A percentile compares a stretch with the other conserved stretches of the same genome.
Conservation (phyloP, 257 asterid genomes). For the Leonotis leonurus region DNA sequence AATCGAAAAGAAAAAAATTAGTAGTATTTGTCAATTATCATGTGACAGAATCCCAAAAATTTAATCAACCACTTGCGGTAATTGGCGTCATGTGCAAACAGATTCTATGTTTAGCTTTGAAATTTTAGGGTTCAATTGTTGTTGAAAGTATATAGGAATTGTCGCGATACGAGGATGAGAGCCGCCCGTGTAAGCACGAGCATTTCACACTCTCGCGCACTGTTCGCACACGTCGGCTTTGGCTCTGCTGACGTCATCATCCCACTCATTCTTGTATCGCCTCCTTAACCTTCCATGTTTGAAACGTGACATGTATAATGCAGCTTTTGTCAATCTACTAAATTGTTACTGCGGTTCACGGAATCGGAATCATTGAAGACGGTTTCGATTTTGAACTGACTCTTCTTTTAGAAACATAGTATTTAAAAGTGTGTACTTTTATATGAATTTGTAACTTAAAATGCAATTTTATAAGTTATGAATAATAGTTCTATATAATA, state of each 20-base stretch:
- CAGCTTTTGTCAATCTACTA: too few species aligned
- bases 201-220: slow-evolving; percentile 16
- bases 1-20: neutral
- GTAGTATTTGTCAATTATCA: neutral
- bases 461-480: too few species aligned
- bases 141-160: neutral
- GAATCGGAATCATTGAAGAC: too few species aligned
- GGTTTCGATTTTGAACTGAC: too few species aligned
- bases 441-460: too few species aligned
- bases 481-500: too few species aligned
- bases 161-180: slow-evolving; percentile 11
- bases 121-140: neutral
- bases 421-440: too few species aligned
- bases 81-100: neutral
- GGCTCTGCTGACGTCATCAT: neutral
- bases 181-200: slow-evolving; percentile 19
- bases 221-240: neutral
- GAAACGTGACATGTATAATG: too few species aligned
- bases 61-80: neutral
- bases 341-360: too few species aligned
- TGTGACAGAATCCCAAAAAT: slow-evolving; percentile 8
- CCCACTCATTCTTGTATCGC: neutral
- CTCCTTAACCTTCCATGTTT: neutral
- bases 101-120: too few species aligned
- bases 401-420: too few species aligned